Evolutionary conservation across 148 eudicot species (phyloP), one percentile per base, ranked within the genome.

Genomic region (Persicaria tinctoria): DNA sequence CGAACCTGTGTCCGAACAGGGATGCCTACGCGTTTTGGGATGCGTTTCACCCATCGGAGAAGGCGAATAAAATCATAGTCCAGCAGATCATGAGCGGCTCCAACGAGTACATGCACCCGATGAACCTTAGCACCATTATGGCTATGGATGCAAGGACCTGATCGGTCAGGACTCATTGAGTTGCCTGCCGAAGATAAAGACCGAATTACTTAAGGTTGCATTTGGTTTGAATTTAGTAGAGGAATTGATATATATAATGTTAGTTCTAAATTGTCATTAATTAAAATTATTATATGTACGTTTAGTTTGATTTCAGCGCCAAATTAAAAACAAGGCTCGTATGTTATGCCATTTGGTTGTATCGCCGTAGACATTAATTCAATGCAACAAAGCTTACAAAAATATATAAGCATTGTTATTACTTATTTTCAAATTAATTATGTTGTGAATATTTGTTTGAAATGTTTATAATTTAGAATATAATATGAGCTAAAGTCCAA

Each of bases 71-170:
- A 73, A 60, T 77, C 41, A 88, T 92, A 8, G 94, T 89, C 17
- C 80, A 83, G 46, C 84, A 86, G 38, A 90, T 92, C 70, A 63
- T 87, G 78, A 77, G 74, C 27, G 94, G 90, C 6, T 70, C 88
- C 1, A 74, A 72, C 23, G 59, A 85, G 54, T 87, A 86, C 78
- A 92, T 92, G 94, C 69, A 78, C 27, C 97, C 94, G n/a, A 89
- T 92, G 94, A 92, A 92, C 77, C 83, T 92, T 17, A 89, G 89
- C 83, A 79, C 89, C 72, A 84, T 92, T 70, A 57, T 91, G 82
- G 88, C 87, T 51, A 64, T 89, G 45, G 88, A 86, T 69, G 79
- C 89, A 14, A 72, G 16, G 53, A 45, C 13, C 41, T 60, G 68
- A 57, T 6, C 32, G 9, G 1, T 13, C 12, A 50, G 53, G 53